These are phyloP conservation scores for Aquilaria yunnanensis DNA, from an alignment of 345 rosid genomes.

Conservation along the genomic window DNA sequence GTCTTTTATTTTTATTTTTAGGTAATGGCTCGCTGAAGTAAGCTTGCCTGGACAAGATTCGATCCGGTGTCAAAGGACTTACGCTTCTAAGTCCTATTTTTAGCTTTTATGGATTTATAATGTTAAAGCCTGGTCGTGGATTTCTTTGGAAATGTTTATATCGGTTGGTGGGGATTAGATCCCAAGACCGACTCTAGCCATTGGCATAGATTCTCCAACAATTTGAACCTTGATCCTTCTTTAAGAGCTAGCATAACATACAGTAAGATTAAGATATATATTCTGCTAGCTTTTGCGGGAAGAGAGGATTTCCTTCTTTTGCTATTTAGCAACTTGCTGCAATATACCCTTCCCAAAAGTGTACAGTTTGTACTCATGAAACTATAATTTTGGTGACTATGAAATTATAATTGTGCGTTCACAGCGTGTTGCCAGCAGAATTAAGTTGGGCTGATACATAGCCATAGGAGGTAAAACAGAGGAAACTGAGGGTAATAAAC, in stretches of 20 bases:
- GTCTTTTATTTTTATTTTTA: neutral
- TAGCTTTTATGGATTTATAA: slow-evolving; percentile 24
- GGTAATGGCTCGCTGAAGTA: slow-evolving; percentile 30
- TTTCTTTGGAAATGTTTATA: slow-evolving; percentile 15
- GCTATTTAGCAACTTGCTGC: slow-evolving; percentile 29
- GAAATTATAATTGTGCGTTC: neutral
- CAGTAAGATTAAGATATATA: slow-evolving; percentile 13
- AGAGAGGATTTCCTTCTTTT: slow-evolving; percentile 13
- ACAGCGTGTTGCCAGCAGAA: neutral
- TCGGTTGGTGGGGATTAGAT: slow-evolving; percentile 40
- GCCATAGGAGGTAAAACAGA: neutral
- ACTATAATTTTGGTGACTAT: neutral
- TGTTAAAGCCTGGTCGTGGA: slow-evolving; percentile 23
- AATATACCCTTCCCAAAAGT: slow-evolving; percentile 17
- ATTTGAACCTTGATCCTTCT: slow-evolving; percentile 9
- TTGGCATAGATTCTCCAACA: slow-evolving; percentile 21
- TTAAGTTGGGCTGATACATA: too few relatives aligned
- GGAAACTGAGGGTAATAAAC: neutral
- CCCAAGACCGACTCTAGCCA: slow-evolving; percentile 20
- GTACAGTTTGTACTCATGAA: slow-evolving; percentile 7
- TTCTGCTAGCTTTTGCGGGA: slow-evolving; percentile 17
- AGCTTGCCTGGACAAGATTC: slow-evolving; percentile 14
- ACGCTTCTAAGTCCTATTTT: slow-evolving; percentile 22
- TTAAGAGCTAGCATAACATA: slow-evolving; percentile 14
- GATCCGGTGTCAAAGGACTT: slow-evolving; percentile 20